Conservation (phyloP, 371 early-diverging fungal species). For the Blakeslea trispora region DNA sequence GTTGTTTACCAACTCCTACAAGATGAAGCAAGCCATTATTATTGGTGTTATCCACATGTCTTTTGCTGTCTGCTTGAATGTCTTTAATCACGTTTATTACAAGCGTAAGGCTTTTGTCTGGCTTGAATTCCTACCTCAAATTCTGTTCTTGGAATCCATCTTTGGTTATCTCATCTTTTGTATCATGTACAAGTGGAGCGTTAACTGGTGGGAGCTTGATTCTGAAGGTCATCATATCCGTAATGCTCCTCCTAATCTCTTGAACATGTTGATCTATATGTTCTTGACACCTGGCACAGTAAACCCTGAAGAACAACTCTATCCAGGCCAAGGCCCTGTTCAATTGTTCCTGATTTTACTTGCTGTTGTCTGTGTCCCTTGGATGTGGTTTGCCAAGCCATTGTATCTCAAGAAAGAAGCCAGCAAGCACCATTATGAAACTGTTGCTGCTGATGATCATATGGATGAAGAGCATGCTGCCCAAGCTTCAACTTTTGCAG, state of each 20-base stretch:
- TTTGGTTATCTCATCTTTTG: constrained; percentile 96
- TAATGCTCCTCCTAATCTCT: constrained; percentile 89
- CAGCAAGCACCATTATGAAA: constrained; percentile 75
- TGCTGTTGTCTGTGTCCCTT: constrained; percentile 95
- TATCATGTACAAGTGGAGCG: constrained; percentile 98
- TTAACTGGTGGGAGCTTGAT: constrained; percentile 82
- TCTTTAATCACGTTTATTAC: constrained; percentile 92
- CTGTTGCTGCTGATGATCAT: constrained; percentile 52
- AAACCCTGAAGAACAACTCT: constrained; percentile 70
- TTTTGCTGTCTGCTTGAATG: constrained; percentile 91
- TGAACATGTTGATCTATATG: constrained; percentile 99
- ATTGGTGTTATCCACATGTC: constrained; percentile 93
- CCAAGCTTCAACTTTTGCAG: constrained; percentile 24
- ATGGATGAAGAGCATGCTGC: constrained; percentile 24
- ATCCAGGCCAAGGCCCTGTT: constrained; percentile 84
- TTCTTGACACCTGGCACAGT: constrained; percentile 96
- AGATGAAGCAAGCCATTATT: constrained; percentile 99
- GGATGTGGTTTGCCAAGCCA: constrained; percentile 98
- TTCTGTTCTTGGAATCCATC: constrained; percentile 90
- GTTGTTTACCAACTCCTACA: constrained; percentile 98
- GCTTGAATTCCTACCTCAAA: constrained; percentile 93
- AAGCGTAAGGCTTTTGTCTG: constrained; percentile 81
- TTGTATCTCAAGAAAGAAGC: constrained; percentile 81
- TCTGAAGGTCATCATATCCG: constrained; percentile 64
- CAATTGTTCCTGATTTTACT: constrained; percentile 86